Percentiles rank a stretch among this genome's conserved stretches.
These are phyloP conservation scores for Rhamnella rubrinervis DNA, from an alignment of 331 rosid genomes.

Conservation along the genomic window DNA sequence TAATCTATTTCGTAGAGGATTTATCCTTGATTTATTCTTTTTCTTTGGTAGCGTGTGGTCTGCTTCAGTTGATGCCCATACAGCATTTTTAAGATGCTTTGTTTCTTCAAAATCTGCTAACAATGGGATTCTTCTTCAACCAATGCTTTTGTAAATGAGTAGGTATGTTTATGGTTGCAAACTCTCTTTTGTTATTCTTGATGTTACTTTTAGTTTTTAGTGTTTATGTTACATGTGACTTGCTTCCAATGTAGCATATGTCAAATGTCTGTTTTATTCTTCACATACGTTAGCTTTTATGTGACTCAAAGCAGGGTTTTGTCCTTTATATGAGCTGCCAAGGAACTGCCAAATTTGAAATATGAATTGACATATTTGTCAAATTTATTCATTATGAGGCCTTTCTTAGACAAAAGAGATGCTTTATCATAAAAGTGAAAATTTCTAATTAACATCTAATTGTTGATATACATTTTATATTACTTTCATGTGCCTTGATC, in stretches of 20 bases:
- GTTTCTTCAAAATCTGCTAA: constrained; percentile 49
- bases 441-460: too few relatives aligned
- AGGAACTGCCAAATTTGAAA: constrained; percentile 56
- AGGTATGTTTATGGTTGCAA: constrained; percentile 51
- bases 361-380: constrained; percentile 60
- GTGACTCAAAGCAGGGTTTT: constrained; percentile 70
- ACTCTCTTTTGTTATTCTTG: background rate
- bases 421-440: too few relatives aligned
- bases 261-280: background rate
- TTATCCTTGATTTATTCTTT: constrained; percentile 2
- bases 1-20: background rate
- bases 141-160: constrained; percentile 83
- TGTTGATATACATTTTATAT: too few relatives aligned
- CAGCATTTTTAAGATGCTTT: constrained; percentile 81
- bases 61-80: constrained; percentile 87
- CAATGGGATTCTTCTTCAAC: constrained; percentile 75
- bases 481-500: too few relatives aligned
- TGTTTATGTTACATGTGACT: background rate
- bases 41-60: constrained; percentile 82
- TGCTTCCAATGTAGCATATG: background rate
- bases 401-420: constrained; percentile 89
- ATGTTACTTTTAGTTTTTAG: background rate
- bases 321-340: constrained; percentile 64
- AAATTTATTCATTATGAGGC: constrained; percentile 78
- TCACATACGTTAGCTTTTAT: constrained; percentile 14